Base-by-base conservation (phyloP, 352 stramenopile genomes). In the Pythium apleroticum region DNA sequence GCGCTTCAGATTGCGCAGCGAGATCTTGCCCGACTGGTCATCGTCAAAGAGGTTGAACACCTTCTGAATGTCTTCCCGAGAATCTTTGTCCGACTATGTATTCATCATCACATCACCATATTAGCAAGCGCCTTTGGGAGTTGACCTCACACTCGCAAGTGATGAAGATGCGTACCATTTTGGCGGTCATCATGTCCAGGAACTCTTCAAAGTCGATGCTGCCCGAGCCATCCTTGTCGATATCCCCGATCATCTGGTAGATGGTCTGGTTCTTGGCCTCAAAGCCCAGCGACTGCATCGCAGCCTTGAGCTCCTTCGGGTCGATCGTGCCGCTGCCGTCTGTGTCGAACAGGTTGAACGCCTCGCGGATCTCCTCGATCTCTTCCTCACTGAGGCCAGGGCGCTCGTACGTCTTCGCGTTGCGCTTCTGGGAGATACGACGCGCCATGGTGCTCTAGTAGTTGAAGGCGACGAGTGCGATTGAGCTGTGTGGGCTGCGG, bases 11-110 rank as follows among this genome's bases (percentile, higher is more conserved):
- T 99, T 99, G 27, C 90, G 85, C 68, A 98, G 90, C 37, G 90
- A 97, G 71, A 99, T 99, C 68, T 98, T 98, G 20, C 97, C 97
- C 59, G 91, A 97, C 67, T 98, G 93, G 75, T 99, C 97, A 71
- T 98, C 96, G 71, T 99, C 97, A 73, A 99, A 99, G 3, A 99
- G 84, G 57, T 96, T 91, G 72, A 99, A 99, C n/a, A 86, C 90
- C 76, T 89, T 96, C 58, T 98, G 84, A 53, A 99, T 99, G 69
- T 99, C 96, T 71, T 99, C 97, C 41, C 88, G 73, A 27, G 86
- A 97, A 78, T 99, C 96, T 71, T 97, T 98, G 60, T 99, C 94
- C 33, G 84, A 95, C 93, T 94, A 30, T 39, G 59, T n/a, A 58
- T 7, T 17, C 54, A 41, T 25, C 60, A 20, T 19, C 41, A 68